Evolutionary conservation across 164 flowering plant genomes (phyloP), one percentile per base, ranked within the genome.

Genomic region (Magnolia sinica): DNA sequence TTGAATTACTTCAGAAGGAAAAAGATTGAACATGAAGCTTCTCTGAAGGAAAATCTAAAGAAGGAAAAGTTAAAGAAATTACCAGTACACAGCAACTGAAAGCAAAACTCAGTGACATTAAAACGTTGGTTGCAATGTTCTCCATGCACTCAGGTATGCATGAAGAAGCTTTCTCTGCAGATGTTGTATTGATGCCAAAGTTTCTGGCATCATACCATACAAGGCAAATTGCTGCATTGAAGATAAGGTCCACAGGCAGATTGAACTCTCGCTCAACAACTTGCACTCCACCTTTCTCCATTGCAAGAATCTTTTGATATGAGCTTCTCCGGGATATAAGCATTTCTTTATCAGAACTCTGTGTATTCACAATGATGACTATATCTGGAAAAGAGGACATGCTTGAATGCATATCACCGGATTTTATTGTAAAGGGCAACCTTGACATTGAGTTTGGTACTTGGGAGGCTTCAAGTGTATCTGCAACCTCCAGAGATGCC

Each of bases 61-160:
- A 22, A 18, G 10, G 22, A 24, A 18, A 72, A 27, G 29, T 27
- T 27, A 27, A 20, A 68, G 72, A 0, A 79, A 75, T 83, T 91
- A 96, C 99, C 99, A 96, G 80, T 79, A 89, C 82, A 87, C 99
- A 96, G 85, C 84, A 71, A 67, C 89, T 86, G 88, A 94, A 94
- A 75, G 87, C 75, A 81, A 88, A 94, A 85, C 99, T 96, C 79
- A 96, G 89, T 65, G 84, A 81, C 68, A 91, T 91, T 86, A 96
- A 83, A 68, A 88, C 79, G 79, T 89, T 86, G 52, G 96, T 86
- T 8, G 99, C 97, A 72, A 94, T 91, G 78, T 88, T 83, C 78
- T 93, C 98, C 61, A 94, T 78, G 73, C 86, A 89, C 58, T 82
- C 80, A 37, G 93, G 83, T 72, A 90, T 76, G 84, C 87, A 71